phyloP scores from a whole-genome alignment of 164 flowering plant genomes.

The Euptelea pleiosperma region DNA sequence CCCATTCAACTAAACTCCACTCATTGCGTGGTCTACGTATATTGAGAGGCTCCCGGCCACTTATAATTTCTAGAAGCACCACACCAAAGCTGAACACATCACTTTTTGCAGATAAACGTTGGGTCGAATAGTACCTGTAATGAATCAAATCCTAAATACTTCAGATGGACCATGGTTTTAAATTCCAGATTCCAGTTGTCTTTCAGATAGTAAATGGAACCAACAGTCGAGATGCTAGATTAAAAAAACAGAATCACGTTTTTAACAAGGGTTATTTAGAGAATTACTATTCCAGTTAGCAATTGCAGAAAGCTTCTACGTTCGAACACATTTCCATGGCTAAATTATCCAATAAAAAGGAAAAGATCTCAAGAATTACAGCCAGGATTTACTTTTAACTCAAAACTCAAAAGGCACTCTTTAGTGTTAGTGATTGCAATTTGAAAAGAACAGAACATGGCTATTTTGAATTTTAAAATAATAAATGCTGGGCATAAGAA shows the following conservation, averaged over 20 bases:
- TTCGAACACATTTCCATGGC: no score
- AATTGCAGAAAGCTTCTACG: no score
- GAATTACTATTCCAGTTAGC: no score
- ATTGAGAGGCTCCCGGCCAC: constrained; percentile 83
- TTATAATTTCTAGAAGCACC: constrained; percentile 71
- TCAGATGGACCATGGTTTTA: constrained; percentile 4
- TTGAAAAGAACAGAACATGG: not conserved
- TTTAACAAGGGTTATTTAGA: no score
- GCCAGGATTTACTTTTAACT: no score
- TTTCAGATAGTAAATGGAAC: not conserved
- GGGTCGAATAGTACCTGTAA: constrained; percentile 74
- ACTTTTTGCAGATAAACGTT: constrained; percentile 72
- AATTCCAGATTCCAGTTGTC: not conserved
- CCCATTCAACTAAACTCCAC: constrained; percentile 93
- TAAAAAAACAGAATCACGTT: no score
- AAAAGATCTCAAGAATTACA: no score
- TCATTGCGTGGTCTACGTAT: constrained; percentile 65
- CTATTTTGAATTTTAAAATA: not conserved
- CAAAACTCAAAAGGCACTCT: no score
- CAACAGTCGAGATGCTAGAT: no score
- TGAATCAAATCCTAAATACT: not conserved
- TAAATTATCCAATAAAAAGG: no score
- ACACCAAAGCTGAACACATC: constrained; percentile 87
- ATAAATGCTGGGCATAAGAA: not conserved
- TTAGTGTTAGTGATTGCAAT: not conserved